Conservation (phyloP, 2,329 filamentous ascomycete species). For the Diaporthe longicolla region DNA sequence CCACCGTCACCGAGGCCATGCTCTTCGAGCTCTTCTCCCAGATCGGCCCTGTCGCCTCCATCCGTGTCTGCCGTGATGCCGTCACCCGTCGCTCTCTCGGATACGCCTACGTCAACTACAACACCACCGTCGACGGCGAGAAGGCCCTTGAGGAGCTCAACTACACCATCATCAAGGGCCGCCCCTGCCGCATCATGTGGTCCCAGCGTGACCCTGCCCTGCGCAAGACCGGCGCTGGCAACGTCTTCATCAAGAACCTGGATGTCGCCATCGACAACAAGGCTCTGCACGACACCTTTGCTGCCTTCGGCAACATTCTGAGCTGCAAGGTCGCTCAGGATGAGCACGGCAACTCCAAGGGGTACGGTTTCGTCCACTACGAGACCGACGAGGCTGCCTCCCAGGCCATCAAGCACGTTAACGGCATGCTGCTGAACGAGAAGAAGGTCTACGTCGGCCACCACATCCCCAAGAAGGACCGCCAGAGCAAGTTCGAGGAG, state of each 20-base stretch:
- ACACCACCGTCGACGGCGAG: conserved; percentile 95
- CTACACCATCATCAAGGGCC: conserved; percentile 99
- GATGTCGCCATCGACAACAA: conserved; percentile 99
- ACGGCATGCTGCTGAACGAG: conserved; percentile 99
- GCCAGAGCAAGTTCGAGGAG: conserved; percentile 99
- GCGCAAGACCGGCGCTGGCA: conserved; percentile 98
- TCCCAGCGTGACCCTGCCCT: conserved; percentile 99
- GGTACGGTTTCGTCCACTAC: conserved; percentile 99
- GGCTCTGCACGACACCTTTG: conserved; percentile 99
- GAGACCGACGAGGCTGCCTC: conserved; percentile 98
- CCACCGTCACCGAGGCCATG: conserved; percentile 99
- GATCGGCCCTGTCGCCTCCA: conserved; percentile 98
- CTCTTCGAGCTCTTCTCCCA: conserved; percentile 99
- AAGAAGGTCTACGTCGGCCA: conserved; percentile 99
- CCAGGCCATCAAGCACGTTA: conserved; percentile 99
- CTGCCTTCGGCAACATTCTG: conserved; percentile 98
- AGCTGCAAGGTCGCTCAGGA: conserved; percentile 99
- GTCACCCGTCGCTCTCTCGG: conserved; percentile 98
- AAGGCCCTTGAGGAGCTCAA: conserved; percentile 99
- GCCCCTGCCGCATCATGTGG: conserved; percentile 99
- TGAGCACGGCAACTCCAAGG: conserved; percentile 96
- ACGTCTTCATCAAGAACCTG: conserved; percentile 99
- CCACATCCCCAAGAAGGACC: conserved; percentile 99
- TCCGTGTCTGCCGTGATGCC: conserved; percentile 99
- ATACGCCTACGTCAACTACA: conserved; percentile 99